Percentiles rank a stretch among this genome's conserved stretches.
Conservation (phyloP, 2,329 filamentous ascomycete genomes). For the Monilinia vaccinii-corymbosi region DNA sequence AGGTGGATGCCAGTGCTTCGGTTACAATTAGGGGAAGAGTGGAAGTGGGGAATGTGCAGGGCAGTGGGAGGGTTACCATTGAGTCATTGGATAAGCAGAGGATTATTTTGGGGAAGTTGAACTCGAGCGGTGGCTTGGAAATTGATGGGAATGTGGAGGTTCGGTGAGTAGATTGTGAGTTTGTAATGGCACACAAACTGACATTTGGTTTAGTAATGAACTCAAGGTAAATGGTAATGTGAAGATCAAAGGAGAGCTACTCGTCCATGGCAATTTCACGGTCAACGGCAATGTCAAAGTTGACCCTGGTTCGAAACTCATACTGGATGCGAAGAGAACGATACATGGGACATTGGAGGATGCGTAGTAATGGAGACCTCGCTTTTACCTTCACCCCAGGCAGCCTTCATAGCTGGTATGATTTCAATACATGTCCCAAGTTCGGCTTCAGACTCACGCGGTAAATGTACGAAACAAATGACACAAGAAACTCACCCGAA, state of each 20-base stretch:
- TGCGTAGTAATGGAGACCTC: not conserved
- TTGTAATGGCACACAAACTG: not conserved
- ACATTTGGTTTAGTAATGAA: slow-evolving; percentile 9
- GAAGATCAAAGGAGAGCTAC: slow-evolving; percentile 16
- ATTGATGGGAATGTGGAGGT: slow-evolving; percentile 9
- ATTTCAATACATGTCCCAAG: not conserved
- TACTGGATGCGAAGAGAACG: slow-evolving; percentile 21
- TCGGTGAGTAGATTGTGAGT: slow-evolving; percentile 11
- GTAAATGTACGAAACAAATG: no score
- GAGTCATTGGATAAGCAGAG: not conserved
- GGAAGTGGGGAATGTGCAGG: slow-evolving; percentile 11
- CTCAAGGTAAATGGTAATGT: slow-evolving; percentile 11
- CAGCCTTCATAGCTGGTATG: not conserved
- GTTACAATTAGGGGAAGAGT: not conserved
- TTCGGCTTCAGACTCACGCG: not conserved
- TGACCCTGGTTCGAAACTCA: slow-evolving; percentile 13
- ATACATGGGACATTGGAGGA: slow-evolving; percentile 19
- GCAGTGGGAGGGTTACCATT: slow-evolving; percentile 15
- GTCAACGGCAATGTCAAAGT: slow-evolving; percentile 17
- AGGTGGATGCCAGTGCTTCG: slow-evolving; percentile 4
- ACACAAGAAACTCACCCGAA: no score
- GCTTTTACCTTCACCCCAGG: not conserved
- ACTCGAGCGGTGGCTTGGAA: not conserved
- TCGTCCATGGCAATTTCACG: slow-evolving; percentile 20
- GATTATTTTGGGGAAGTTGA: slow-evolving; percentile 14